phyloP scores from a whole-genome alignment of 2,329 filamentous ascomycete genomes.

The Rhinocladiella similis region DNA sequence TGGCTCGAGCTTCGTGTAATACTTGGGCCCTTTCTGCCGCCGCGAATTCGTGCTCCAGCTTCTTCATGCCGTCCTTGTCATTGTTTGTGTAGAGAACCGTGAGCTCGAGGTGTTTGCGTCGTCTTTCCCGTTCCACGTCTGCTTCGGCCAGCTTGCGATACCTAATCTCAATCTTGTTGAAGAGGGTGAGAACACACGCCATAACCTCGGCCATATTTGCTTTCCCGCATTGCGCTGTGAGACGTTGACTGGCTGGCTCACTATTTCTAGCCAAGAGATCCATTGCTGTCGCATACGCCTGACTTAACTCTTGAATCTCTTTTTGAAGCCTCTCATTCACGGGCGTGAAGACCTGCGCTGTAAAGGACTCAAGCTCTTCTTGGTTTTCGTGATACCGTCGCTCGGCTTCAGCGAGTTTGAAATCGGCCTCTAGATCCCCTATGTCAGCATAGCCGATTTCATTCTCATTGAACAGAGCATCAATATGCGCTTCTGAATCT shows the following conservation, averaged over 20 bases:
- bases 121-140: slow-evolving; percentile 54
- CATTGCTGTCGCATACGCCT: slow-evolving; percentile 47
- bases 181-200: slow-evolving; percentile 46
- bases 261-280: slow-evolving; percentile 43
- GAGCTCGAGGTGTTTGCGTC: slow-evolving; percentile 56
- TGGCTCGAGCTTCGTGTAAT: slow-evolving; percentile 50
- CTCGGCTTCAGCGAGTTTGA: slow-evolving; percentile 53
- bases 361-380: slow-evolving; percentile 53
- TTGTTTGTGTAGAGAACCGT: slow-evolving; percentile 45
- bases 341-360: slow-evolving; percentile 51
- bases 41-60: slow-evolving; percentile 50
- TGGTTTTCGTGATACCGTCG: slow-evolving; percentile 55
- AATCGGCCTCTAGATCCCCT: slow-evolving; percentile 55
- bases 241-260: slow-evolving; percentile 32
- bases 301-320: slow-evolving; percentile 51
- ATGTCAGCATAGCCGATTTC: slow-evolving; percentile 61
- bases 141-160: slow-evolving; percentile 52
- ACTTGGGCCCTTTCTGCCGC: slow-evolving; percentile 53
- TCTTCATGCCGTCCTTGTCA: slow-evolving; percentile 52
- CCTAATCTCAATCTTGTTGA: slow-evolving; percentile 50
- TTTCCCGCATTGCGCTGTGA: slow-evolving; percentile 32
- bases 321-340: slow-evolving; percentile 50
- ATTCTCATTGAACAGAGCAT: slow-evolving; percentile 56
- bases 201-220: slow-evolving; percentile 41
- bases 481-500: slow-evolving; percentile 53